phyloP scores from a whole-genome alignment of 805 yeast species.

The Myxozyma kluyveri region DNA sequence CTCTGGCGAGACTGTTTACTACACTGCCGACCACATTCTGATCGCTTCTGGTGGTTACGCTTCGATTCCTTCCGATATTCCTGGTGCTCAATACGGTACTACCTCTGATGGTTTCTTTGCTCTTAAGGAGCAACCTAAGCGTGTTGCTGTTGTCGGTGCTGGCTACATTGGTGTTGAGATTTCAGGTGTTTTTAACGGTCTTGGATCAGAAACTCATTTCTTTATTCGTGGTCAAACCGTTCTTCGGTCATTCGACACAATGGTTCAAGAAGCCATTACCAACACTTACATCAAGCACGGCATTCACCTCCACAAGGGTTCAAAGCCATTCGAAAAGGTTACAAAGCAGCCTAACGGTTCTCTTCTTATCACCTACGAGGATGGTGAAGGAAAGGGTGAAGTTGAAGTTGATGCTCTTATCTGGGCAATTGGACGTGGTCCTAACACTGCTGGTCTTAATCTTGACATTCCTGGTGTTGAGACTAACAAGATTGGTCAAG shows the following conservation, averaged over 20 bases:
- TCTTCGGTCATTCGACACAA: constrained; percentile 79
- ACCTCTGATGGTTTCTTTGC: constrained; percentile 90
- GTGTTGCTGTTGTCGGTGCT: constrained; percentile 94
- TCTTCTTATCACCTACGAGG: constrained; percentile 48
- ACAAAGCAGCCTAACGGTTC: constrained; percentile 46
- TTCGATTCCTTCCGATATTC: constrained; percentile 61
- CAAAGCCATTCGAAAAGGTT: constrained; percentile 49
- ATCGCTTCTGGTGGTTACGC: constrained; percentile 95
- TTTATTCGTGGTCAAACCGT: constrained; percentile 90
- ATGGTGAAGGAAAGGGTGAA: constrained; percentile 41
- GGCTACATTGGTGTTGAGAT: constrained; percentile 97
- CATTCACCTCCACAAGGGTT: constrained; percentile 69
- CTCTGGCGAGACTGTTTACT: constrained; percentile 58
- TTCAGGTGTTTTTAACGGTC: constrained; percentile 87
- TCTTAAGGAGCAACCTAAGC: constrained; percentile 77
- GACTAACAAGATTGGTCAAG: constrained; percentile 54
- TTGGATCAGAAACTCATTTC: constrained; percentile 82
- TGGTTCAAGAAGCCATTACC: constrained; percentile 76
- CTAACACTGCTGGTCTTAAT: constrained; percentile 64
- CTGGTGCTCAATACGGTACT: constrained; percentile 80
- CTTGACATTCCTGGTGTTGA: constrained; percentile 73
- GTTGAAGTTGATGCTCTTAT: constrained; percentile 75
- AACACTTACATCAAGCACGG: constrained; percentile 79
- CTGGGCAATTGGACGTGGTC: constrained; percentile 93
- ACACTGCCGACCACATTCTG: constrained; percentile 77